A percentile compares a stretch with the other conserved stretches of the same genome.
Conservation (phyloP, 2,329 filamentous ascomycete species). For the Penicillium griseofulvum region DNA sequence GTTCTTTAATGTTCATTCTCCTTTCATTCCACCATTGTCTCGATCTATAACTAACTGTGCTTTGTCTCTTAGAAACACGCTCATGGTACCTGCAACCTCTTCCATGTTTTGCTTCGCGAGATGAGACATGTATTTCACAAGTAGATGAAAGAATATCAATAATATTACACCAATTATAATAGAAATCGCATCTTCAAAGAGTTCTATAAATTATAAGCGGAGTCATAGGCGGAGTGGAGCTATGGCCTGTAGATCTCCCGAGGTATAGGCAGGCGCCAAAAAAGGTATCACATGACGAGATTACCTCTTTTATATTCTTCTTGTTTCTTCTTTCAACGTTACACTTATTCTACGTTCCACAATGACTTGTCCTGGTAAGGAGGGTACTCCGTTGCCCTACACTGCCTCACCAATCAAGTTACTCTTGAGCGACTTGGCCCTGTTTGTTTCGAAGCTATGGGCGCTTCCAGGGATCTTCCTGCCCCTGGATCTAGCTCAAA, state of each 20-base stretch:
- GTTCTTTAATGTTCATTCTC: background rate
- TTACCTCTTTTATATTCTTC: no score
- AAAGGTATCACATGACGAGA: constrained; percentile 6
- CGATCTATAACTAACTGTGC: background rate
- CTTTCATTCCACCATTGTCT: background rate
- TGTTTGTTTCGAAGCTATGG: constrained; percentile 34
- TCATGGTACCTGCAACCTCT: background rate
- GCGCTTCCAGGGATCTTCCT: constrained; percentile 59
- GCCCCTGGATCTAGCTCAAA: constrained; percentile 55
- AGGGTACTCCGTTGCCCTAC: constrained; percentile 33
- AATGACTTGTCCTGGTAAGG: constrained; percentile 4
- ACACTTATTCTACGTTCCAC: background rate
- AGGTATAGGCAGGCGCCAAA: no score
- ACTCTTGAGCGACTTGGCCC: constrained; percentile 40
- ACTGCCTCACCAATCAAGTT: constrained; percentile 41
- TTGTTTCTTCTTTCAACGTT: background rate
- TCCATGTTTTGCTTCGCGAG: background rate
- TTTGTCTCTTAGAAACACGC: background rate
- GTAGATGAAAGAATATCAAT: background rate
- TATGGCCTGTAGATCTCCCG: no score
- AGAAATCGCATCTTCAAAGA: no score
- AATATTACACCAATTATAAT: no score
- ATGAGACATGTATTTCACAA: background rate
- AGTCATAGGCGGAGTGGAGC: no score
- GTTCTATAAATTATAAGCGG: no score